Base-by-base conservation (phyloP, 768 basidiomycete species). In the Calocera cornea region DNA sequence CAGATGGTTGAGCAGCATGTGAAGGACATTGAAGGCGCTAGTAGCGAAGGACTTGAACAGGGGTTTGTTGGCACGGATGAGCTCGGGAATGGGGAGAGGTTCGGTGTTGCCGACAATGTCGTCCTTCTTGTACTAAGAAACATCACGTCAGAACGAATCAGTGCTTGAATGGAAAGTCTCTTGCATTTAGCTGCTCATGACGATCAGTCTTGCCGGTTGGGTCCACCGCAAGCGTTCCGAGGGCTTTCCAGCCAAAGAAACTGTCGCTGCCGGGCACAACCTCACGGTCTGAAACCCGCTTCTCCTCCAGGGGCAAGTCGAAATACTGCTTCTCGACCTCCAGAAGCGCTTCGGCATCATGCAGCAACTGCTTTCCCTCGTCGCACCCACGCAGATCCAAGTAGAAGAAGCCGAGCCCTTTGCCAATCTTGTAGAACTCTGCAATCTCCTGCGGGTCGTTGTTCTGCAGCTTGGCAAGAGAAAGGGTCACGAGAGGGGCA, bases 81-180 rank as follows among this genome's bases (percentile, higher is more conserved):
- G 54, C 54, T 14, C 54, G 5, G 54, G 54, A 16, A 60, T 24
- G 24, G 54, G 54, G 2, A 60, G 54, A 16, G 54, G 54, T 10
- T 2, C 5, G 14, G 54, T 60, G 24, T 60, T 60, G 7, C 54
- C 54, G 54, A 60, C 54, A 19, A 60, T 60, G 31, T 60, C 54
- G 24, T 60, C 54, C 31, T 60, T 60, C 29, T 60, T 60, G 14
- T 16, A 27, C 54, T 60, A 33, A 10, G 10, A 29, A 7, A 31
- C 60, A 69, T 65, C 31, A 69, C 68, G 29, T 72, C 54, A 60
- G 54, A 5, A 27, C 2, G 7, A 19, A 16, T 19, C 54, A 19
- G 11, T 5, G 10, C 54, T 22, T 33, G 7, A 10, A 16, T 29
- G 10, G 27, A 11, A 29, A 27, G 31, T 12, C 14, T 5, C 54